phyloP scores from a whole-genome alignment of 495 filamentous ascomycete genomes.

The Aspergillus egyptiacus region DNA sequence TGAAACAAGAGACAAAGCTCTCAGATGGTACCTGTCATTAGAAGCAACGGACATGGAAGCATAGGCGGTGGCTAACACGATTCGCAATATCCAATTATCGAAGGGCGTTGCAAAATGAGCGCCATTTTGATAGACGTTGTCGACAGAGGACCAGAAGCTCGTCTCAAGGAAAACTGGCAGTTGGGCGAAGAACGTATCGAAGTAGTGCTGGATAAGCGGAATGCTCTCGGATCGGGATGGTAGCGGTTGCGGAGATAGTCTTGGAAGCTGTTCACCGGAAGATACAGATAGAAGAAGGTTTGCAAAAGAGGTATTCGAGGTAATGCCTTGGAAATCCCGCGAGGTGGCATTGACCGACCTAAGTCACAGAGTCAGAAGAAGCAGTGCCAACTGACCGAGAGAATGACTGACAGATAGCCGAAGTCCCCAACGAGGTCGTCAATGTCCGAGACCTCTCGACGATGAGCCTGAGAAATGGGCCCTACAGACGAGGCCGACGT shows the following conservation, averaged over 20 bases:
- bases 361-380: slow-evolving; percentile 12
- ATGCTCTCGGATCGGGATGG: slow-evolving; percentile 61
- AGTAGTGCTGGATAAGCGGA: slow-evolving; percentile 70
- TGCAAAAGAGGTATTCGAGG: slow-evolving; percentile 78
- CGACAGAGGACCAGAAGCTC: slow-evolving; percentile 65
- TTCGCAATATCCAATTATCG: slow-evolving; percentile 79
- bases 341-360: slow-evolving; percentile 90
- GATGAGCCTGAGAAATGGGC: slow-evolving; percentile 30
- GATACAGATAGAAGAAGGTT: slow-evolving; percentile 72
- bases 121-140: slow-evolving; percentile 67
- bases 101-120: slow-evolving; percentile 57
- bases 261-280: slow-evolving; percentile 57
- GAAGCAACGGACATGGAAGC: slow-evolving; percentile 62
- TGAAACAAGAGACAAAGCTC: slow-evolving; percentile 60
- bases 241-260: slow-evolving; percentile 49
- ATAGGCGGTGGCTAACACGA: slow-evolving; percentile 79
- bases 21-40: slow-evolving; percentile 56
- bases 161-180: slow-evolving; percentile 76
- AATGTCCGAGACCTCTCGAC: slow-evolving; percentile 65
- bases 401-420: slow-evolving; percentile 59
- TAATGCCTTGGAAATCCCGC: slow-evolving; percentile 82
- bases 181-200: slow-evolving; percentile 70
- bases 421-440: slow-evolving; percentile 78
- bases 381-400: background rate
- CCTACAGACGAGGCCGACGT: slow-evolving; percentile 39